Base-by-base conservation (phyloP, 73 alveolate species). In the Uronychia binucleata region DNA sequence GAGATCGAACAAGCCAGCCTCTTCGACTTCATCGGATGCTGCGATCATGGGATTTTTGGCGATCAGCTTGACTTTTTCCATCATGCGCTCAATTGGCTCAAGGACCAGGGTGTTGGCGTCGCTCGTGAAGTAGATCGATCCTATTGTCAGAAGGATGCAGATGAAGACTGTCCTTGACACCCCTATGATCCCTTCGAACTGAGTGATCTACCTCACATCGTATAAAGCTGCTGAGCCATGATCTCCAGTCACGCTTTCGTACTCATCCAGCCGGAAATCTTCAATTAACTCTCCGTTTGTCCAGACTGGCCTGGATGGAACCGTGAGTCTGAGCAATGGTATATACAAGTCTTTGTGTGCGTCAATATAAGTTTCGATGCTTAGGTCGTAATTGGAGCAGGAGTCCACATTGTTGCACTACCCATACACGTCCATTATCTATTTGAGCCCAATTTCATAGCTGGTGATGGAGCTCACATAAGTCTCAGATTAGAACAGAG, bases 31-130 rank as follows among this genome's bases (percentile, higher is more conserved):
- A 34, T 87, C 92, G 28, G 80, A 59, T 13, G 91, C 92, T 14
- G 95, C 95, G 29, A 86, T 93, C 28, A 92, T 77, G 26, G 97
- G 97, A 58, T 92, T 86, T 35, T 75, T 88, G 26, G 94, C 97
- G 26, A 92, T 86, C 27, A 79, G 74, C 35, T 88, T 90, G 26
- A 92, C 95, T 33, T 86, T 93, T 30, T 86, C 94, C 14, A 93
- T 75, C 97, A 93, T 93, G 57, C 90, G 58, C 81, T 93, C 97
- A 13, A 93, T 86, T 14, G 97, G 97, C 34, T 77, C 85, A 28
- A 93, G 80, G 28, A 93, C 97, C 33, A 93, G 81, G n/a, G 33
- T 58, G 74, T 93, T 87, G 27, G 97, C 92, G 59, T 87, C 95
- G 46, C 77, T 90, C 34, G 92, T 81, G 79, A 93, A 93, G 87